These are phyloP conservation scores for Penicillium paneum DNA, from an alignment of 2,329 filamentous ascomycete genomes.

Conservation along the genomic window DNA sequence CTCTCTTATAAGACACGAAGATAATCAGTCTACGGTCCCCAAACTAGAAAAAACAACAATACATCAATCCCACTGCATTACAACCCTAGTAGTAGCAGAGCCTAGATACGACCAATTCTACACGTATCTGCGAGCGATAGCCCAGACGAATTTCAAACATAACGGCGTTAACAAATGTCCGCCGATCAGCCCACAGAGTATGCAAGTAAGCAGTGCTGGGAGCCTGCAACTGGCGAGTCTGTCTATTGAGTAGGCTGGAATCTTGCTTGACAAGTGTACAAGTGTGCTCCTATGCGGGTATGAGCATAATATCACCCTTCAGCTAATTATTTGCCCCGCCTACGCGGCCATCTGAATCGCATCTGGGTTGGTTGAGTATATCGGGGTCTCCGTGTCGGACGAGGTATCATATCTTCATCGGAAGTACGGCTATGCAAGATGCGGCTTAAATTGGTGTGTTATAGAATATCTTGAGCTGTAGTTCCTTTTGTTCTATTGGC, in stretches of 20 bases:
- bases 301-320: background rate
- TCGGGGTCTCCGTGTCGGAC: slow-evolving; percentile 3
- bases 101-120: background rate
- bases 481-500: background rate
- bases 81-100: background rate
- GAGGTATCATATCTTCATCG: background rate
- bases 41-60: background rate
- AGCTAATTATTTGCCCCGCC: background rate
- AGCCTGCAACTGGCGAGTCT: background rate
- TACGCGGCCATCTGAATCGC: background rate
- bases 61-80: background rate
- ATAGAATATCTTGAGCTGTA: background rate
- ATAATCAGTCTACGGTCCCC: background rate
- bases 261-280: background rate
- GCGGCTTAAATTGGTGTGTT: background rate
- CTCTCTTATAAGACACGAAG: background rate
- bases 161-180: background rate
- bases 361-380: background rate
- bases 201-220: slow-evolving; percentile 5
- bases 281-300: background rate
- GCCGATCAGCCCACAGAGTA: background rate
- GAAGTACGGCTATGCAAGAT: background rate
- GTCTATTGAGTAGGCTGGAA: background rate
- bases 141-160: slow-evolving; percentile 1
- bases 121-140: background rate